phyloP scores from a whole-genome alignment of 2,329 filamentous ascomycete genomes.

The Ophiocordyceps sinensis region DNA sequence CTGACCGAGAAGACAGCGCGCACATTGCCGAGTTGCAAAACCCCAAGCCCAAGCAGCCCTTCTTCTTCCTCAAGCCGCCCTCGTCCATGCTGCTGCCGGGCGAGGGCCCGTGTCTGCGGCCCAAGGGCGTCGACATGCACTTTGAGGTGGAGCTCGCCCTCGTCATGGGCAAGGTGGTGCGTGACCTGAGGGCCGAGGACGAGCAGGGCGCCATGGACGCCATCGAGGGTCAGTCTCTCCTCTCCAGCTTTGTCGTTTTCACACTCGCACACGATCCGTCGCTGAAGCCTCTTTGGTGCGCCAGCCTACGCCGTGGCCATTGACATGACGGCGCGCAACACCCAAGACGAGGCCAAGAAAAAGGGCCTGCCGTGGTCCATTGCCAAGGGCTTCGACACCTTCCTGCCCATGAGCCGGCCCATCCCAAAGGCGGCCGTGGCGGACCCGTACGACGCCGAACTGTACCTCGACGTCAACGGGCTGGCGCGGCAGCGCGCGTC shows the following conservation, averaged over 20 bases:
- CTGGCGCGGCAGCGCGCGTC: constrained; percentile 68
- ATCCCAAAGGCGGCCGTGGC: constrained; percentile 70
- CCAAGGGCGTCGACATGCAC: constrained; percentile 72
- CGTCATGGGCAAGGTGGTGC: constrained; percentile 68
- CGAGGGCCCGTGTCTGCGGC: constrained; percentile 66
- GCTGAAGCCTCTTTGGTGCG: neutral
- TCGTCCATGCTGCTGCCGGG: constrained; percentile 71
- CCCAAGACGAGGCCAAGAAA: constrained; percentile 92
- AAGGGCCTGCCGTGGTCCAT: constrained; percentile 91
- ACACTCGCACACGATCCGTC: neutral
- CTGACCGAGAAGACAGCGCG: too few species aligned
- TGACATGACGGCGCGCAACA: constrained; percentile 93
- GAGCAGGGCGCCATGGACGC: constrained; percentile 63
- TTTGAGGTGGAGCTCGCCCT: constrained; percentile 92
- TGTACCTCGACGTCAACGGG: constrained; percentile 76
- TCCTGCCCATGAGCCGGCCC: constrained; percentile 70
- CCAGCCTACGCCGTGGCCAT: constrained; percentile 78
- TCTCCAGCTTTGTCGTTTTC: neutral
- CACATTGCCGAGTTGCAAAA: constrained; percentile 90
- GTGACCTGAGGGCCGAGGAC: constrained; percentile 63
- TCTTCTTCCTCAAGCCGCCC: constrained; percentile 96
- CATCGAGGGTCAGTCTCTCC: constrained; percentile 50
- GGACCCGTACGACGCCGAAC: constrained; percentile 75
- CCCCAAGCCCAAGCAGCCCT: constrained; percentile 78
- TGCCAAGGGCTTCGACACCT: constrained; percentile 95